Percentiles rank a stretch among this genome's conserved stretches.
phyloP scores from a whole-genome alignment of 257 asterid species.

The Ocimum tenuiflorum region DNA sequence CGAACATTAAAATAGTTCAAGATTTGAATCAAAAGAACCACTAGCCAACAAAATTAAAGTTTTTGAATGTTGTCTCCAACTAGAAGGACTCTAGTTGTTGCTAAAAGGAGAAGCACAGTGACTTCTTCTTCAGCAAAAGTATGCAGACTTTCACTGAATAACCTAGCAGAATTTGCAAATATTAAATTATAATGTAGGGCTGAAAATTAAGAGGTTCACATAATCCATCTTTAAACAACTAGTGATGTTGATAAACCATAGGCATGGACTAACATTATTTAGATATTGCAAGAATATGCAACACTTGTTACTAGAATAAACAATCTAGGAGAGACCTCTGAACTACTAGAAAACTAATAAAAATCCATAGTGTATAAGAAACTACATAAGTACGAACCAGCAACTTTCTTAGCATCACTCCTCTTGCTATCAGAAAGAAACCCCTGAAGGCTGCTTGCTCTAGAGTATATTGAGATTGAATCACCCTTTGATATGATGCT shows the following conservation, averaged over 20 bases:
- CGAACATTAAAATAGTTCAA: not conserved
- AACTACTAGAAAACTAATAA: not conserved
- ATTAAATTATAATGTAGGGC: not conserved
- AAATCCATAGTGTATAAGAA: slow-evolving; percentile 8
- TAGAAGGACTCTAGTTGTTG: not conserved
- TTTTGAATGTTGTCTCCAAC: not conserved
- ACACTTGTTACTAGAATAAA: not conserved
- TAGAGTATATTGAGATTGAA: slow-evolving; percentile 79
- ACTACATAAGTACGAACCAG: slow-evolving; percentile 51
- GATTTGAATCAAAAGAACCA: not conserved
- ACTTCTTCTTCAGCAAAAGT: slow-evolving; percentile 1
- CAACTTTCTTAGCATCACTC: slow-evolving; percentile 73
- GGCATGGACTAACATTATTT: not conserved
- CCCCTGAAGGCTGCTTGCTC: slow-evolving; percentile 98
- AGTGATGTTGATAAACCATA: slow-evolving; percentile 7
- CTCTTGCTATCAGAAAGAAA: slow-evolving; percentile 88
- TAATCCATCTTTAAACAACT: not conserved
- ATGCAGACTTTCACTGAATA: not conserved
- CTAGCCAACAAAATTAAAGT: not conserved
- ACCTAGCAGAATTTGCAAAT: not conserved
- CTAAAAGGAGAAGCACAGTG: not conserved
- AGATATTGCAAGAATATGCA: slow-evolving; percentile 7
- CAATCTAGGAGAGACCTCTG: not conserved
- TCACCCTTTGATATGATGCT: slow-evolving; percentile 79
- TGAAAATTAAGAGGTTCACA: not conserved